phyloP scores from a whole-genome alignment of 495 filamentous ascomycete genomes.

The Evernia prunastri region DNA sequence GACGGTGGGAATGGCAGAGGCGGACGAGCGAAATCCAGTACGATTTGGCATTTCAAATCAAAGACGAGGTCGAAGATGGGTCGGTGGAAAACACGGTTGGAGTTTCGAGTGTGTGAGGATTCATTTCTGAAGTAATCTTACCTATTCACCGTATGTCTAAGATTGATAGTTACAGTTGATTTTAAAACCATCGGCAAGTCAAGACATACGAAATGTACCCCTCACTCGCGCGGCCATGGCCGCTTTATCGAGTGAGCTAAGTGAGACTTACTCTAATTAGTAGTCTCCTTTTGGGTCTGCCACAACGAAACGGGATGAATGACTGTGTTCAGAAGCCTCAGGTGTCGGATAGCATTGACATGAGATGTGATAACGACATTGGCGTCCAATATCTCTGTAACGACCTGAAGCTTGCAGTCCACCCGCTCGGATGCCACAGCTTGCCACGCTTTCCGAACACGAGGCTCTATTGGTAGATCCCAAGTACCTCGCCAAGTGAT shows the following conservation, averaged over 20 bases:
- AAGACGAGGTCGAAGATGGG: too few species aligned
- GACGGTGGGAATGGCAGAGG: neutral
- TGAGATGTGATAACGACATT: constrained; percentile 22
- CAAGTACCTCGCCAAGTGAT: constrained; percentile 36
- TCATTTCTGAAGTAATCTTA: too few species aligned
- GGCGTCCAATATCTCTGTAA: constrained; percentile 25
- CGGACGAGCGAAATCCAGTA: too few species aligned
- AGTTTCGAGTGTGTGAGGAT: too few species aligned
- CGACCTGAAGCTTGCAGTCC: constrained; percentile 22
- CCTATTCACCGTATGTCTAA: too few species aligned
- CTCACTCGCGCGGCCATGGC: too few species aligned
- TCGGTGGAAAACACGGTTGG: too few species aligned
- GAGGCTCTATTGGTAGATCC: constrained; percentile 31
- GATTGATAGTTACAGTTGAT: too few species aligned
- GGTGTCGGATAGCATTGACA: constrained; percentile 20
- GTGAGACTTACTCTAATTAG: constrained; percentile 16
- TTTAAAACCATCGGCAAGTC: too few species aligned
- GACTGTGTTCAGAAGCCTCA: constrained; percentile 24
- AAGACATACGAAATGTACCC: too few species aligned
- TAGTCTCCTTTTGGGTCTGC: constrained; percentile 23
- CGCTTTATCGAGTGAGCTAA: too few species aligned
- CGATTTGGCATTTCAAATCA: neutral
- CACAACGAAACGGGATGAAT: constrained; percentile 23
- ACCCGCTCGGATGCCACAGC: constrained; percentile 30
- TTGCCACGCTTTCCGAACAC: constrained; percentile 34